Conservation (phyloP, 176 grass and related monocot species). For the Pontederia crassipes region DNA sequence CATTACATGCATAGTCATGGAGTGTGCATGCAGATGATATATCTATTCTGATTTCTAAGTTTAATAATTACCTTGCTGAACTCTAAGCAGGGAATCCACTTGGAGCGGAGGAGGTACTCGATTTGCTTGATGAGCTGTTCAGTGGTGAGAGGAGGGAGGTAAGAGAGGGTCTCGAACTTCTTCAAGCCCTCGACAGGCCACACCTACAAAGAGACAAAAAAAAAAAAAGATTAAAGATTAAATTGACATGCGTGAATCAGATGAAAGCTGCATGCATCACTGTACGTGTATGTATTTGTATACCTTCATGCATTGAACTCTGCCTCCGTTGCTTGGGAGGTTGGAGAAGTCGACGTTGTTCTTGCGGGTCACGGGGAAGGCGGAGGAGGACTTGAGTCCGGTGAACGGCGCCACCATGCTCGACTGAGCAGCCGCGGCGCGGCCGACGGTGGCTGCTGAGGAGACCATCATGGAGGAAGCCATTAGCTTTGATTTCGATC, state of each 20-base stretch:
- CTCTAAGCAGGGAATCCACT: slow-evolving; percentile 34
- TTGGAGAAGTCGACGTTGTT: background rate
- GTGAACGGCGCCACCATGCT: background rate
- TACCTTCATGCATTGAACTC: background rate
- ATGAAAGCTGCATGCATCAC: too few species aligned
- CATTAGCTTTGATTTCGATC: background rate
- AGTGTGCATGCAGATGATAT: background rate
- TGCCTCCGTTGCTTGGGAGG: background rate
- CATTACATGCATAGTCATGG: background rate
- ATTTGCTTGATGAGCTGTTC: slow-evolving; percentile 30
- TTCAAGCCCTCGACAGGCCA: slow-evolving; percentile 28
- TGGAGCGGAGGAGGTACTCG: slow-evolving; percentile 27
- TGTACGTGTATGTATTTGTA: too few species aligned
- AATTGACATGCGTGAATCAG: too few species aligned
- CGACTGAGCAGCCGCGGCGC: background rate
- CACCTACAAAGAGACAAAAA: slow-evolving; percentile 6
- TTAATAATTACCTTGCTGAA: slow-evolving; percentile 24
- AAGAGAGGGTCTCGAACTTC: slow-evolving; percentile 41
- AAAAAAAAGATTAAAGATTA: too few species aligned
- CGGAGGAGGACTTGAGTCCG: background rate
- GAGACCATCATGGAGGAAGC: slow-evolving; percentile 5
- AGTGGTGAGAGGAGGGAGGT: slow-evolving; percentile 17
- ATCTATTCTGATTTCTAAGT: background rate
- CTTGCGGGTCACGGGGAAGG: background rate
- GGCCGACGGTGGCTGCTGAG: background rate